Conservation (phyloP, 345 rosid species). For the Corchorus capsularis region DNA sequence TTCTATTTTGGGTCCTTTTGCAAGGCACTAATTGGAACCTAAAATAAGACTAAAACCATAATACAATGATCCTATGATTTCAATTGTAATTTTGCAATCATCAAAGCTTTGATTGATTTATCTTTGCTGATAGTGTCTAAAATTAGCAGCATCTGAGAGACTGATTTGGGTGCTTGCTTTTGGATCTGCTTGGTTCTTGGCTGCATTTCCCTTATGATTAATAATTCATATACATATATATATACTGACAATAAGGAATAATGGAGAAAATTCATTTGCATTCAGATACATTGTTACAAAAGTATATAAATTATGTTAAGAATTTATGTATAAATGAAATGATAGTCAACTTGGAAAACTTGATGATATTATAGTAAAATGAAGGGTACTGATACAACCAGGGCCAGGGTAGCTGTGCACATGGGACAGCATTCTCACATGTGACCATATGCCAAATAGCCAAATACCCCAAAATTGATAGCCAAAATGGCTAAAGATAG, state of each 20-base stretch:
- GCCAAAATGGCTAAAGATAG: too few relatives aligned
- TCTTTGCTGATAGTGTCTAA: not conserved
- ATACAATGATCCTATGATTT: not conserved
- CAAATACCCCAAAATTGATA: conserved; percentile 1
- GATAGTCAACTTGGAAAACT: conserved; percentile 1
- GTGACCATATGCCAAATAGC: conserved; percentile 32
- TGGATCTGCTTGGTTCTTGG: conserved; percentile 1
- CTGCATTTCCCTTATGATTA: conserved; percentile 10
- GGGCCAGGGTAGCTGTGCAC: conserved; percentile 42
- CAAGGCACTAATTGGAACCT: not conserved
- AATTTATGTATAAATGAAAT: too few relatives aligned
- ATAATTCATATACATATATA: not conserved
- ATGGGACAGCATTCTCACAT: conserved; percentile 43
- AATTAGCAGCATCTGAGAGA: not conserved
- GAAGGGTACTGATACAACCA: not conserved
- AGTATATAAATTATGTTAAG: too few relatives aligned
- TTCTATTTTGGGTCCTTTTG: not conserved
- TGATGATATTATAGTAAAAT: conserved; percentile 22
- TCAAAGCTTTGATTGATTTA: not conserved
- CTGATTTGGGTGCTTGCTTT: not conserved
- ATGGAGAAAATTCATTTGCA: conserved; percentile 8
- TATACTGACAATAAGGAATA: not conserved
- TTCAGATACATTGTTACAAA: not conserved
- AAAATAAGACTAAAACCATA: not conserved
- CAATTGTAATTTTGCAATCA: not conserved